Percentiles rank a stretch among this genome's conserved stretches.
Evolutionary conservation across 2,329 filamentous ascomycete genomes (phyloP).

Genomic region (Aspergillus cejpii): DNA sequence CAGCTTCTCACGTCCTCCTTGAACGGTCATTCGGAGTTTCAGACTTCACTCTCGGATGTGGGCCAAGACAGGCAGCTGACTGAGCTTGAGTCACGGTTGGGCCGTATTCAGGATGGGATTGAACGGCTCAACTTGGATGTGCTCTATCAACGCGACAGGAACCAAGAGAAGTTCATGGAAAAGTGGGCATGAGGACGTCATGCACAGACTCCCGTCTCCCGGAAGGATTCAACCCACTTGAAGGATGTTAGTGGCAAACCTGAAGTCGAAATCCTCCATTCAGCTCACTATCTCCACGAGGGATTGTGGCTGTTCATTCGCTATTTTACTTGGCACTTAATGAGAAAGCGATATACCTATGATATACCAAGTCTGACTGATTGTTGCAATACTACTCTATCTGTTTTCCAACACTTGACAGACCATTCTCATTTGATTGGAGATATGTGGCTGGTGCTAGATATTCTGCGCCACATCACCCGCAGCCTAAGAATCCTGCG

Average conservation of each 20-base stretch:
- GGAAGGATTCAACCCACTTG: neutral
- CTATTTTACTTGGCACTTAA: too few relatives aligned
- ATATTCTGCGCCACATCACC: slow-evolving; percentile 1
- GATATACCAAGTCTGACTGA: too few relatives aligned
- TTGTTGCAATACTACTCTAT: neutral
- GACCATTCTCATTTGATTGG: neutral
- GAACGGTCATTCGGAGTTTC: slow-evolving; percentile 25
- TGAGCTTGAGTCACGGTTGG: slow-evolving; percentile 28
- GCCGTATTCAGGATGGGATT: slow-evolving; percentile 28
- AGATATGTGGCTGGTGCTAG: slow-evolving; percentile 5
- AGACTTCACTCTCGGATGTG: slow-evolving; percentile 24
- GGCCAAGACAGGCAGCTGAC: slow-evolving; percentile 24
- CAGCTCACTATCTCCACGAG: too few relatives aligned
- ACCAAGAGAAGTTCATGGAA: slow-evolving; percentile 29
- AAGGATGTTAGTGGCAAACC: neutral
- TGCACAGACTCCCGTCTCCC: neutral
- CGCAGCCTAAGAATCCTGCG: neutral
- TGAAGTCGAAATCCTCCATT: neutral
- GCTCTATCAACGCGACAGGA: slow-evolving; percentile 28
- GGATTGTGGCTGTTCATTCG: neutral
- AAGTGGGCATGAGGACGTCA: slow-evolving; percentile 23
- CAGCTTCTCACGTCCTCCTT: slow-evolving; percentile 29
- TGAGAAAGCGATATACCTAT: too few relatives aligned
- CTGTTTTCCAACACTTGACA: neutral
- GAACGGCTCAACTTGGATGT: slow-evolving; percentile 30